phyloP scores from a whole-genome alignment of 495 filamentous ascomycete species.

The Pyrenopolyporus hunteri region DNA sequence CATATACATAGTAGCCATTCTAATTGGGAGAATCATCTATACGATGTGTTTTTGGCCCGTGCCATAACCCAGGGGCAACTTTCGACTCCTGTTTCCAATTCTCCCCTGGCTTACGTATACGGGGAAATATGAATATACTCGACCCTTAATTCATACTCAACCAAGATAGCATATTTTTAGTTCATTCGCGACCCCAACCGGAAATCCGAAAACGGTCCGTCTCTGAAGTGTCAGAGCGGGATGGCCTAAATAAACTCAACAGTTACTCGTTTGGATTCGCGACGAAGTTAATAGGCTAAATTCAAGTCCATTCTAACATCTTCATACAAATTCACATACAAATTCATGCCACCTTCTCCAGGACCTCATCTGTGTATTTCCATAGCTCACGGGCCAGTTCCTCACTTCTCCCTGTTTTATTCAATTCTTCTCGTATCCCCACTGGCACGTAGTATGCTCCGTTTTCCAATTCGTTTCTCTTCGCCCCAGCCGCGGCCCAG shows the following conservation, averaged over 20 bases:
- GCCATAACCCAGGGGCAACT: neutral
- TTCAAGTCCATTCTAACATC: neutral
- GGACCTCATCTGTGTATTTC: constrained; percentile 64
- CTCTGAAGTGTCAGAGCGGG: too few relatives aligned
- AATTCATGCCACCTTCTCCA: constrained; percentile 40
- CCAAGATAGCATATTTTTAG: too few relatives aligned
- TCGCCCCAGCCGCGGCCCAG: constrained; percentile 58
- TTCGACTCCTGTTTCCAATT: too few relatives aligned
- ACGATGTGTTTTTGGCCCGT: neutral
- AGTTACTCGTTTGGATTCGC: neutral
- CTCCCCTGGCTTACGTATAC: neutral
- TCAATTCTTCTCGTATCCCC: constrained; percentile 46
- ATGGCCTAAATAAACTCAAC: too few relatives aligned
- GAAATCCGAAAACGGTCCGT: too few relatives aligned
- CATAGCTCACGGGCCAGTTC: constrained; percentile 63
- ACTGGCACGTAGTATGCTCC: constrained; percentile 66
- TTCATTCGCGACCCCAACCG: too few relatives aligned
- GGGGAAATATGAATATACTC: too few relatives aligned
- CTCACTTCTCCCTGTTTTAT: constrained; percentile 43
- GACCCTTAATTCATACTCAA: too few relatives aligned
- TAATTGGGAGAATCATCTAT: neutral
- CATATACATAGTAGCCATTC: too few relatives aligned
- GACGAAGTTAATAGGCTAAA: neutral
- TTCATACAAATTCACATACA: neutral
- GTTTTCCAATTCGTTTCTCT: constrained; percentile 32